Conservation (phyloP, 2,329 filamentous ascomycete species). For the Hymenoscyphus fructigenus region DNA sequence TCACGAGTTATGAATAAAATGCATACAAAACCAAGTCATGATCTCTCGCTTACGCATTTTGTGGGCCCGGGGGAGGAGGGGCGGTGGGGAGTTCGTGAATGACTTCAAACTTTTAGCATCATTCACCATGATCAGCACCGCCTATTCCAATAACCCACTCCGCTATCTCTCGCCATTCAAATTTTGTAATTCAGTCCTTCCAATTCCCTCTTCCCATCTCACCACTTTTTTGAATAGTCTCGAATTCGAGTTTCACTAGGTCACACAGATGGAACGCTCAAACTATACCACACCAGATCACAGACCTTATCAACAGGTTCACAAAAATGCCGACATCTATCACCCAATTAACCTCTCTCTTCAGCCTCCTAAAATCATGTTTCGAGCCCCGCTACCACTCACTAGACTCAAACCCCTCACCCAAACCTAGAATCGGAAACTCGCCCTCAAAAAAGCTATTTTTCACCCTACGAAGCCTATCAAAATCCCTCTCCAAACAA, state of each 20-base stretch:
- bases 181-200: not conserved
- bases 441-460: too few relatives aligned
- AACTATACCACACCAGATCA: not conserved
- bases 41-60: too few relatives aligned
- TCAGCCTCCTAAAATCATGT: not conserved
- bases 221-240: too few relatives aligned
- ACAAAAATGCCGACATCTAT: not conserved
- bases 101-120: not conserved
- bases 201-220: too few relatives aligned
- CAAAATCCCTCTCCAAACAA: not conserved
- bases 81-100: not conserved
- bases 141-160: not conserved
- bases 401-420: too few relatives aligned
- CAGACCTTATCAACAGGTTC: not conserved
- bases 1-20: too few relatives aligned
- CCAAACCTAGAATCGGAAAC: too few relatives aligned
- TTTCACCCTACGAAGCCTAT: not conserved
- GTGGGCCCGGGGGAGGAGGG: too few relatives aligned
- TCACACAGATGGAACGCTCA: not conserved
- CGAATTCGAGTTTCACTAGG: too few relatives aligned
- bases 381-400: not conserved
- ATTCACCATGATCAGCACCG: not conserved
- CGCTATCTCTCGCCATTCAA: not conserved
- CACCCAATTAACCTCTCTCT: not conserved
- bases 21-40: too few relatives aligned